Evolutionary conservation across 108 stramenopile species (phyloP).

Genomic region (Seminavis robusta): DNA sequence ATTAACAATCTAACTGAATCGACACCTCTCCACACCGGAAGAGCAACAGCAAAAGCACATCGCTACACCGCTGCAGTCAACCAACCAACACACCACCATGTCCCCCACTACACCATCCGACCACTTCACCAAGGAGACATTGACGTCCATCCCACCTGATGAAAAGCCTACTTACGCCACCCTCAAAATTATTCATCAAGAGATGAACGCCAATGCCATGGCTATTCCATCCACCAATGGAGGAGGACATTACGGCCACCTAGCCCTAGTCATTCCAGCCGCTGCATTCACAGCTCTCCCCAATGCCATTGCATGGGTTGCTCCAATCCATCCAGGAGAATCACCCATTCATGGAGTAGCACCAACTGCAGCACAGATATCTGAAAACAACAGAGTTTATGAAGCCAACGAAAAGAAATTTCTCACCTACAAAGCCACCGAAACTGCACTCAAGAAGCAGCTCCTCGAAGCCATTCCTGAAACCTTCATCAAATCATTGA

Average conservation of each 20-base stretch:
- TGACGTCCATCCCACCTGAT: too few relatives aligned
- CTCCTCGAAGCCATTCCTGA: background rate
- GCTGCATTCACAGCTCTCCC: background rate
- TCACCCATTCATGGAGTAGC: background rate
- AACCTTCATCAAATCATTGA: background rate
- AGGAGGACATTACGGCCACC: constrained; percentile 10
- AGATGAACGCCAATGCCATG: constrained; percentile 10
- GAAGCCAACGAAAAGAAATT: background rate
- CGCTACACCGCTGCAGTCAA: too few relatives aligned
- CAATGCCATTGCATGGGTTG: background rate
- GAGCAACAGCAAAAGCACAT: too few relatives aligned
- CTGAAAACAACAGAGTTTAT: background rate
- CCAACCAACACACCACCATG: too few relatives aligned
- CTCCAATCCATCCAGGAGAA: constrained; percentile 1
- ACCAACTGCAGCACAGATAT: background rate
- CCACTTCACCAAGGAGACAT: too few relatives aligned
- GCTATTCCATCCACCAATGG: constrained; percentile 1
- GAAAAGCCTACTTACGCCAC: too few relatives aligned
- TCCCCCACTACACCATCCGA: too few relatives aligned
- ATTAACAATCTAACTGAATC: too few relatives aligned
- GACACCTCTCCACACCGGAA: too few relatives aligned
- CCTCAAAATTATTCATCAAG: too few relatives aligned
- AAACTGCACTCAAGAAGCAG: background rate
- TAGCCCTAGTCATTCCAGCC: background rate
- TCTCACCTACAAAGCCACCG: background rate